A percentile compares a stretch with the other conserved stretches of the same genome.
Evolutionary conservation across 495 filamentous ascomycete genomes (phyloP).

Genomic region (Aspergillus panamensis): DNA sequence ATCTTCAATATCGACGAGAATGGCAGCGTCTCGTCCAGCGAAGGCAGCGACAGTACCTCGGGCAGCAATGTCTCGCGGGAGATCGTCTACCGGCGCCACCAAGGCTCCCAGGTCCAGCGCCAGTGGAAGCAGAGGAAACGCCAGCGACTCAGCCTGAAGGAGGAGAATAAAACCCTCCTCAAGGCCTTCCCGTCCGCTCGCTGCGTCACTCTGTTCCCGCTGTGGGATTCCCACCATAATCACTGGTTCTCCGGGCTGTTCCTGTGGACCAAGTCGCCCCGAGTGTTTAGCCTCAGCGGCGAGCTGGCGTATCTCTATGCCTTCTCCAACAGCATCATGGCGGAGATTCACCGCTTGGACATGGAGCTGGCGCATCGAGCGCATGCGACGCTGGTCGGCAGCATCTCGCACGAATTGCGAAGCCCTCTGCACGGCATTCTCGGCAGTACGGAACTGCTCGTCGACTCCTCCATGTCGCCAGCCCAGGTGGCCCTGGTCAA

Average conservation of each 20-base stretch:
- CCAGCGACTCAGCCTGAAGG: constrained; percentile 4
- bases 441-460: constrained; percentile 12
- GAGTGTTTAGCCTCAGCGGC: constrained; percentile 32
- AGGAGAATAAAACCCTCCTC: constrained; percentile 7
- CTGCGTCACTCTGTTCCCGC: constrained; percentile 29
- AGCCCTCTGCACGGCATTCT: constrained; percentile 18
- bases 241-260: constrained; percentile 59
- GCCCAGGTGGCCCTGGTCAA: constrained; percentile 6
- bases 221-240: constrained; percentile 55
- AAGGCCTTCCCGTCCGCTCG: constrained; percentile 10
- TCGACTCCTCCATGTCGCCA: constrained; percentile 8
- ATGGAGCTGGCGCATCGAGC: constrained; percentile 37
- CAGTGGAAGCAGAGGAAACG: constrained; percentile 30
- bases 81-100: constrained; percentile 6
- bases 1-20: constrained; percentile 53
- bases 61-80: constrained; percentile 6
- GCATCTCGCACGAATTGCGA: constrained; percentile 28
- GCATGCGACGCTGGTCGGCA: constrained; percentile 61
- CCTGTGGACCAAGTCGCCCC: constrained; percentile 43
- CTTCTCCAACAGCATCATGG: constrained; percentile 57
- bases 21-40: constrained; percentile 17
- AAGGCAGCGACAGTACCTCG: constrained; percentile 13
- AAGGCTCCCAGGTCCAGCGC: constrained; percentile 29
- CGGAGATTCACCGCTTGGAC: constrained; percentile 51
- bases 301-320: constrained; percentile 48